A percentile compares a stretch with the other conserved stretches of the same genome.
Evolutionary conservation across 208 protist species (phyloP).

Genomic region (Leptomonas pyrrhocoris): DNA sequence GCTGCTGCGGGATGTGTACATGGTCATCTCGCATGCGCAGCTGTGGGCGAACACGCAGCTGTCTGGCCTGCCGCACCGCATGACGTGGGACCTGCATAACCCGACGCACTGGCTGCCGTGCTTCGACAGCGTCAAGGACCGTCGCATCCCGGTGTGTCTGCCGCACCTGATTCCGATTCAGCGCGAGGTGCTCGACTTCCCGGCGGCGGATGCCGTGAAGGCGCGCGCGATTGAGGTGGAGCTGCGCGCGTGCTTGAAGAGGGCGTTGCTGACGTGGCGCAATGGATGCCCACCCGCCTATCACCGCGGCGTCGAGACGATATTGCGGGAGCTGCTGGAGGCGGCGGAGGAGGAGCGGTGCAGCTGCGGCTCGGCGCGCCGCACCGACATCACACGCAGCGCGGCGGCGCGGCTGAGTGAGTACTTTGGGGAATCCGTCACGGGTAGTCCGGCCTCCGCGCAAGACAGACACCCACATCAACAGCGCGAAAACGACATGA

Average conservation of each 20-base stretch:
- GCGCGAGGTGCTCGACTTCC: slow-evolving; percentile 60
- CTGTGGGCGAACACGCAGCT: slow-evolving; percentile 84
- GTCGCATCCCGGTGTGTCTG: slow-evolving; percentile 38
- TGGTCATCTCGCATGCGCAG: slow-evolving; percentile 81
- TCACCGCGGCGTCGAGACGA: slow-evolving; percentile 60
- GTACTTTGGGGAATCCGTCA: slow-evolving; percentile 61
- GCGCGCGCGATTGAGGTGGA: slow-evolving; percentile 67
- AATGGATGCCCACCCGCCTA: slow-evolving; percentile 57
- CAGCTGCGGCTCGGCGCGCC: slow-evolving; percentile 44
- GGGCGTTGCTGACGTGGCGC: slow-evolving; percentile 67
- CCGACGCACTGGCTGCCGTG: slow-evolving; percentile 70
- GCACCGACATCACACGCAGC: slow-evolving; percentile 39
- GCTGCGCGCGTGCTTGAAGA: slow-evolving; percentile 45
- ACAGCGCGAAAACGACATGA: not conserved
- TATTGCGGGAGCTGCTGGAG: slow-evolving; percentile 62
- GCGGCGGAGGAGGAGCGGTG: slow-evolving; percentile 67
- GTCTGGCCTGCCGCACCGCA: slow-evolving; percentile 74
- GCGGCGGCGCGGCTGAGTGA: slow-evolving; percentile 52
- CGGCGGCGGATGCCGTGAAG: slow-evolving; percentile 38
- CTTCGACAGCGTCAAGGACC: slow-evolving; percentile 50
- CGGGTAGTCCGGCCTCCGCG: not conserved
- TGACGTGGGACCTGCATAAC: slow-evolving; percentile 76
- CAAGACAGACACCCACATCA: not conserved
- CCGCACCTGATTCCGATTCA: slow-evolving; percentile 65
- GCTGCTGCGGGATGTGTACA: slow-evolving; percentile 66